Conservation (phyloP, 139 green algal species). For the Chlorella sp. region DNA sequence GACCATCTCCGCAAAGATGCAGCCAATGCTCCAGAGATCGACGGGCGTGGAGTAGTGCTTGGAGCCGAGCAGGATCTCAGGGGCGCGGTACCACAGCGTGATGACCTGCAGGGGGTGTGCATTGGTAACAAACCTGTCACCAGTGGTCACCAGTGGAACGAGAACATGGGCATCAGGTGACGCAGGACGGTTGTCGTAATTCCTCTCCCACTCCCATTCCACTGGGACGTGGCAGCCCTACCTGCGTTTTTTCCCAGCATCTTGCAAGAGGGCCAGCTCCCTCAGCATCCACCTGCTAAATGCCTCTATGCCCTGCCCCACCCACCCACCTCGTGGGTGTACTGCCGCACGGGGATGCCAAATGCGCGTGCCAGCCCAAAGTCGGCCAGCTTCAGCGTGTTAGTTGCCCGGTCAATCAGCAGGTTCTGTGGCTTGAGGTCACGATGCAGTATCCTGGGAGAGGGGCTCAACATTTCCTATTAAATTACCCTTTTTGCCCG, state of each 20-base stretch:
- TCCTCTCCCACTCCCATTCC: no score
- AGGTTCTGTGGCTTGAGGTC: constrained; percentile 99
- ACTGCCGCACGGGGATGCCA: constrained; percentile 92
- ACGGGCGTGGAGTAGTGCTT: constrained; percentile 94
- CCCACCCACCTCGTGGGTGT: constrained; percentile 91
- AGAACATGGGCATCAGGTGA: no score
- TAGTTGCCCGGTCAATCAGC: constrained; percentile 85
- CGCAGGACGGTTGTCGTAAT: no score
- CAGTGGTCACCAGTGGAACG: no score
- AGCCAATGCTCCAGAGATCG: constrained; percentile 97
- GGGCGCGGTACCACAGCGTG: constrained; percentile 97
- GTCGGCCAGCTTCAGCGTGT: constrained; percentile 96
- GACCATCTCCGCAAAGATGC: constrained; percentile 97
- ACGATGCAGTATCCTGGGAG: constrained; percentile 83
- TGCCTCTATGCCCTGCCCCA: no score
- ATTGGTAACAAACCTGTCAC: no score
- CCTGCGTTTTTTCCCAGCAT: no score
- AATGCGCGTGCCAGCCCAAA: constrained; percentile 96
- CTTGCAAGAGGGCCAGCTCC: no score
- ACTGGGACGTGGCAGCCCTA: no score
- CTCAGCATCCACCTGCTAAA: no score
- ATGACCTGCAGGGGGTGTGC: constrained; percentile 93
- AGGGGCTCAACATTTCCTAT: no score
- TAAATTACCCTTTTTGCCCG: no score
- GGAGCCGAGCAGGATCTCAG: constrained; percentile 95